Percentiles rank a stretch among this genome's conserved stretches.
phyloP scores from a whole-genome alignment of 2,329 filamentous ascomycete genomes.

The Colletotrichum sp. region DNA sequence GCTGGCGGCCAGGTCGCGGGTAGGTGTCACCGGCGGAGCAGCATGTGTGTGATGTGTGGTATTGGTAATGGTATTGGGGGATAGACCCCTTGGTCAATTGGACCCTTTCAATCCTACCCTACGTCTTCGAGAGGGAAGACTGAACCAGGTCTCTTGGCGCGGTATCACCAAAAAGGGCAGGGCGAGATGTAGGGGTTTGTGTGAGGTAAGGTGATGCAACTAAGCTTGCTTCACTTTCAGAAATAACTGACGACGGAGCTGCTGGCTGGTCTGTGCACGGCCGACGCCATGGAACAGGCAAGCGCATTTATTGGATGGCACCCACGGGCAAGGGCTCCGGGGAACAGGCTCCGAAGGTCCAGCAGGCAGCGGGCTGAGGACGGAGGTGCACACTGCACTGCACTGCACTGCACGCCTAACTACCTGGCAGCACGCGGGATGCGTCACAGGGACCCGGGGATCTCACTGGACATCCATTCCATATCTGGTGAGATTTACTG shows the following conservation, averaged over 20 bases:
- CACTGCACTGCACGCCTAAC: background rate
- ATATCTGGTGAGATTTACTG: background rate
- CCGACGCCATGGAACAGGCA: background rate
- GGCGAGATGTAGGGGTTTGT: background rate
- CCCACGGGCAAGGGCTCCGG: background rate
- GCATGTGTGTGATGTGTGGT: background rate
- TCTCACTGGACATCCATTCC: background rate
- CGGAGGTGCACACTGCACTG: background rate
- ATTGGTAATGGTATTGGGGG: background rate
- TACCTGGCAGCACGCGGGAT: background rate
- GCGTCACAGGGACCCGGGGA: background rate
- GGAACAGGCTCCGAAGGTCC: conserved; percentile 4
- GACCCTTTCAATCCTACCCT: background rate
- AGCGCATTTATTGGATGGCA: conserved; percentile 1
- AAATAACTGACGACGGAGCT: conserved; percentile 5
- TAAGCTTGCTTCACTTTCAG: conserved; percentile 1
- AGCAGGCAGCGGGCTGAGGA: background rate
- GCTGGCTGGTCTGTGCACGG: conserved; percentile 4
- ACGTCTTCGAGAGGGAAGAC: background rate
- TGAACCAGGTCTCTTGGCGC: background rate
- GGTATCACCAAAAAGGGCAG: background rate
- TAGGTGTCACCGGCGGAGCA: conserved; percentile 1
- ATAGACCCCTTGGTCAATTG: background rate
- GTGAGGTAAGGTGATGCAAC: conserved; percentile 4
- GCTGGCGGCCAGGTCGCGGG: conserved; percentile 13